Evolutionary conservation across 2,329 filamentous ascomycete genomes (phyloP), one percentile per base, ranked within the genome.

Genomic region (Phyllosticta citrichinensis): DNA sequence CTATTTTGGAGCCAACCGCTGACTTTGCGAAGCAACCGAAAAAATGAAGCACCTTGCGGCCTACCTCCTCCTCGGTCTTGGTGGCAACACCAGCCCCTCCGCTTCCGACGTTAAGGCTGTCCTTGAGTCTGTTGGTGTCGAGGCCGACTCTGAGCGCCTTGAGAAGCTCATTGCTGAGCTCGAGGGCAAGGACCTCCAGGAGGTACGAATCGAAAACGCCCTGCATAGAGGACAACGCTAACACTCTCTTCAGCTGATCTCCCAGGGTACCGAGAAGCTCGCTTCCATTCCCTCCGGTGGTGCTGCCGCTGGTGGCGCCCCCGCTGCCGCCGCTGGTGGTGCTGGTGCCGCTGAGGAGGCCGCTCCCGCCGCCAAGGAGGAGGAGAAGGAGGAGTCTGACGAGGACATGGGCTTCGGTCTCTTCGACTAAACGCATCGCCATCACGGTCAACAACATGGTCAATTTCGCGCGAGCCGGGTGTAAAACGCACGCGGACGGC

Each of bases 41-140:
- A 96, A 87, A 91, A 97, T 99, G 94, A 97, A 99, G 92, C 88
- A 97, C 83, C 88, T 99, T 83, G 94, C 94, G 78, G 93, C 94
- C 78, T 97, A 96, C 87, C 91, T 99, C 76, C 93, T 99, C 77
- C 90, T 97, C 79, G 81, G 82, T 82, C 88, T 97, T 71, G 93
- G 85, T 78, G 94, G 94, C 81, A 97, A 97, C 86, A 78, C 84
- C 82, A 86, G 86, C 67, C 94, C 94, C 72, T 91, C 89, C 67
- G 90, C 89, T 73, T 78, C 79, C 69, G 92, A 97, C 77, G 81
- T 99, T 85, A 94, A 89, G 83, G 76, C 75, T 66, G 91, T 99
- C 73, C 90, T 99, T 77, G 85, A 86, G 74, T 89, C 93, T 70
- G 94, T 97, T 75, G 94, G 94, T 73, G 91, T 97, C 69, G 94